These are phyloP conservation scores for Eucommia ulmoides DNA, from an alignment of 257 asterid genomes.

Conservation along the genomic window DNA sequence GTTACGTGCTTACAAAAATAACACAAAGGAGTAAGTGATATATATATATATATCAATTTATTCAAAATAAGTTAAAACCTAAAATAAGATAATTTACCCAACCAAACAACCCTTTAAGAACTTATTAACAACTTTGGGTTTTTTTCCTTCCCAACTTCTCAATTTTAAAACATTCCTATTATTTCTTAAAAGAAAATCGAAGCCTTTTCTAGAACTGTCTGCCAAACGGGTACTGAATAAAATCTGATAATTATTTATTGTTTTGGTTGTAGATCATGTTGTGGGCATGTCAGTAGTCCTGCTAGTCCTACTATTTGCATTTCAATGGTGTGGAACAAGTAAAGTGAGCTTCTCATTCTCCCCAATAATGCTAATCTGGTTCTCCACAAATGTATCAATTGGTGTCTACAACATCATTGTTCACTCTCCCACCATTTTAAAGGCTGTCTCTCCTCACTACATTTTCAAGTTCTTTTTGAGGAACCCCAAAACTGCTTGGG, in stretches of 20 bases:
- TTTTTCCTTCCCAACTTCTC: too few species aligned
- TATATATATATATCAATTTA: too few species aligned
- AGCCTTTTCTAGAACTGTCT: not conserved
- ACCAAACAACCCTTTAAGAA: not conserved
- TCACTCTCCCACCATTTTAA: conserved; percentile 27
- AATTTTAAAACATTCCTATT: too few species aligned
- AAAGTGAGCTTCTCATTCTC: conserved; percentile 65
- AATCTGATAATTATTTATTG: not conserved
- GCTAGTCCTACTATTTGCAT: conserved; percentile 31
- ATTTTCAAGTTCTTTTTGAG: conserved; percentile 44
- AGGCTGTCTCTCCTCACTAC: conserved; percentile 52
- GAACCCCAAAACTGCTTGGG: conserved; percentile 50
- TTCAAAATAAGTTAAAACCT: too few species aligned
- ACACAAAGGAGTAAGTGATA: too few species aligned
- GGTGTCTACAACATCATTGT: conserved; percentile 48
- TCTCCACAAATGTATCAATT: conserved; percentile 24
- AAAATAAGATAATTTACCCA: too few species aligned
- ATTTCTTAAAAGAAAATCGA: too few species aligned
- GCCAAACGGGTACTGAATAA: not conserved
- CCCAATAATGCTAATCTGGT: conserved; percentile 52
- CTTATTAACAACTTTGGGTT: too few species aligned
- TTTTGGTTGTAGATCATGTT: not conserved
- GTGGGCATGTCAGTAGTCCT: conserved; percentile 43
- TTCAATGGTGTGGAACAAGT: conserved; percentile 65
- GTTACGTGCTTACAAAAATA: too few species aligned